phyloP scores from a whole-genome alignment of 2,329 filamentous ascomycete genomes.

The Ceratocystis cubensis region DNA sequence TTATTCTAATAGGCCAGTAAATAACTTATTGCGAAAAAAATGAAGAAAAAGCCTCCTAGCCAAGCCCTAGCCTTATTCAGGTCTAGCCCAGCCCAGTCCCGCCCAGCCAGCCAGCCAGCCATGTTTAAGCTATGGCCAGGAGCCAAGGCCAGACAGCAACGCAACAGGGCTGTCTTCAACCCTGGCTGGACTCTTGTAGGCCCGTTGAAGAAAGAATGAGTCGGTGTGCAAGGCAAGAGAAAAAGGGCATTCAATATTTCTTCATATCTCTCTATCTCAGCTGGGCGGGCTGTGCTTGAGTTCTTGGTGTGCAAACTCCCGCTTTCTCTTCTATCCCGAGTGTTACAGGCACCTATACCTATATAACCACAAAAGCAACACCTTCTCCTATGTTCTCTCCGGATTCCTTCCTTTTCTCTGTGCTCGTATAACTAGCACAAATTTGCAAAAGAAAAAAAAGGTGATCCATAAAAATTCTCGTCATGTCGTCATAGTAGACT shows the following conservation, averaged over 20 bases:
- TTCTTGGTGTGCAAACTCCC: background rate
- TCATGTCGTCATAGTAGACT: slow-evolving; percentile 6
- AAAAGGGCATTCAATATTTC: background rate
- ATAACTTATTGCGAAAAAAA: background rate
- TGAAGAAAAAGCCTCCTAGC: background rate
- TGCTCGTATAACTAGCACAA: background rate
- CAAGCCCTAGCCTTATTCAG: background rate
- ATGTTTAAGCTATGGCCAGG: slow-evolving; percentile 1
- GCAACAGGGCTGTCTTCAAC: background rate
- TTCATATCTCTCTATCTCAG: background rate
- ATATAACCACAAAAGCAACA: no score
- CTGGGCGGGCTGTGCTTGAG: background rate
- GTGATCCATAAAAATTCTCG: background rate
- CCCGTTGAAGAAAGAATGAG: background rate
- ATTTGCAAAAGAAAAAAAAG: background rate
- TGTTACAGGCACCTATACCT: no score
- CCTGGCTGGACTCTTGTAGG: background rate
- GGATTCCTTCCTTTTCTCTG: background rate
- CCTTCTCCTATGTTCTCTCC: no score
- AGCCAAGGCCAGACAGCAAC: background rate
- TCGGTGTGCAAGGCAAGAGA: background rate
- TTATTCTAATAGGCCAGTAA: background rate
- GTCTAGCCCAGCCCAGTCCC: slow-evolving; percentile 9
- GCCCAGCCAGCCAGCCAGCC: background rate
- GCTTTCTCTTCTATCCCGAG: background rate